A percentile compares a stretch with the other conserved stretches of the same genome.
Conservation (phyloP, 2,329 filamentous ascomycete species). For the Arthroderma sp. region DNA sequence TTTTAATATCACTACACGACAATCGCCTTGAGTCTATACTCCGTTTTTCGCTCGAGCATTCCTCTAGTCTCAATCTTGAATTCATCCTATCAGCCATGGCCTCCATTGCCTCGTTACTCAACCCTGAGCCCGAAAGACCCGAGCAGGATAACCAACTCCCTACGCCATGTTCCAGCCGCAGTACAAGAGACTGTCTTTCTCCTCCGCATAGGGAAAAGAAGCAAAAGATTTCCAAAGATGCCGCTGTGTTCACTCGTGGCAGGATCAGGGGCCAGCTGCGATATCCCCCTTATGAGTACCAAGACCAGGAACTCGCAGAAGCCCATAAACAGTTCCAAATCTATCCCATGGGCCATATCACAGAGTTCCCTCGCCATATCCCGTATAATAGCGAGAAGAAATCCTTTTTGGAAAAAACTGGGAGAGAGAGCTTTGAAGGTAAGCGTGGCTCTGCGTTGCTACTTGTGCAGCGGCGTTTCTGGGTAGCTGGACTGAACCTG, state of each 20-base stretch:
- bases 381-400: conserved; percentile 95
- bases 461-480: conserved; percentile 1
- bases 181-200: conserved; percentile 24
- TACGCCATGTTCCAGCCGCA: conserved; percentile 29
- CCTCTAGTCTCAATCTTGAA: too few relatives aligned
- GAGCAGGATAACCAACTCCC: conserved; percentile 23
- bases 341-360: conserved; percentile 48
- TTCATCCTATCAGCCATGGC: conserved; percentile 37
- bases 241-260: conserved; percentile 48
- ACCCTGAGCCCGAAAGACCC: conserved; percentile 39
- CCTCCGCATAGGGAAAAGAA: conserved; percentile 19
- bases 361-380: conserved; percentile 58
- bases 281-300: conserved; percentile 59
- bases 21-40: neutral
- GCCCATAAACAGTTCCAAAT: conserved; percentile 54
- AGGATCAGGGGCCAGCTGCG: conserved; percentile 54
- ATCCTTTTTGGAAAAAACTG: conserved; percentile 72
- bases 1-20: neutral
- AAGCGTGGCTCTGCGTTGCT: neutral
- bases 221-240: conserved; percentile 53
- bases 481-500: neutral
- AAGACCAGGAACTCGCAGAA: conserved; percentile 43
- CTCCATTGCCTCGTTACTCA: conserved; percentile 53
- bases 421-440: conserved; percentile 48
- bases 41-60: too few relatives aligned